Conservation (phyloP, 2,329 filamentous ascomycete genomes). For the Exserohilum turcica region DNA sequence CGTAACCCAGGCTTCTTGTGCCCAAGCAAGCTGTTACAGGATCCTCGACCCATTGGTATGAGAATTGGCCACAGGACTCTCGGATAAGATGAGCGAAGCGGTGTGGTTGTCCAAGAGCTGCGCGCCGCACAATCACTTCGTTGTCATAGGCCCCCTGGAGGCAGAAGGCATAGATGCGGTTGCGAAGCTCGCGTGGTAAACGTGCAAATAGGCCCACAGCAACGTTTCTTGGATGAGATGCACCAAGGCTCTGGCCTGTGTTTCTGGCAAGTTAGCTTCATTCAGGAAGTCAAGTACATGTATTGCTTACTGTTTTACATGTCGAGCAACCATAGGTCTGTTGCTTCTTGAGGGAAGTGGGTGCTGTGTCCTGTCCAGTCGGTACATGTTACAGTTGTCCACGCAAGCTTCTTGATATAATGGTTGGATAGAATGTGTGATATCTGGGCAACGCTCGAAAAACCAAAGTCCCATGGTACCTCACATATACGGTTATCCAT, state of each 20-base stretch:
- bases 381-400: background rate
- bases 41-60: conserved; percentile 28
- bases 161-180: conserved; percentile 25
- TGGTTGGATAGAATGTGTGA: background rate
- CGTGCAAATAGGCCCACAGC: conserved; percentile 8
- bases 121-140: conserved; percentile 27
- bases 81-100: conserved; percentile 19
- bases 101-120: background rate
- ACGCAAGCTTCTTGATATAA: background rate
- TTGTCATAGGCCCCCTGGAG: conserved; percentile 25
- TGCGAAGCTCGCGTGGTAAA: conserved; percentile 30
- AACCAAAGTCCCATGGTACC: background rate
- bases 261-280: conserved; percentile 8
- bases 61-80: conserved; percentile 13
- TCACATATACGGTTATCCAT: conserved; percentile 5
- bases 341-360: background rate
- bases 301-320: conserved; percentile 5
- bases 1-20: conserved; percentile 1
- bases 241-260: background rate
- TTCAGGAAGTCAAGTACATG: background rate
- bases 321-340: background rate
- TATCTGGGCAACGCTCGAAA: background rate
- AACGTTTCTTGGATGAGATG: background rate
- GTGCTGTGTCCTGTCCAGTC: background rate
- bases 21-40: conserved; percentile 11